A percentile compares a stretch with the other conserved stretches of the same genome.
Evolutionary conservation across 345 rosid species (phyloP).

Genomic region (Aethionema arabicum): DNA sequence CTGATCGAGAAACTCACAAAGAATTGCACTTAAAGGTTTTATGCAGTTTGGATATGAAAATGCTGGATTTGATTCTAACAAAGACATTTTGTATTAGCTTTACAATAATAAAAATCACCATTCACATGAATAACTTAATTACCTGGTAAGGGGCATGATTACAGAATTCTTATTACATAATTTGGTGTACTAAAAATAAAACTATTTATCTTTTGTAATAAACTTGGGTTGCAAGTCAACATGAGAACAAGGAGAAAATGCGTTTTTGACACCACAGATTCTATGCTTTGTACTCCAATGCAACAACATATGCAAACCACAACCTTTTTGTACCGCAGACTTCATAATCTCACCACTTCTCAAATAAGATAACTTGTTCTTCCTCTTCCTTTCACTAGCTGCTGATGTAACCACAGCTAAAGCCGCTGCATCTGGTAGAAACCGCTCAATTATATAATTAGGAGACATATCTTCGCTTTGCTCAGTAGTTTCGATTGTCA

Average conservation of each 20-base stretch:
- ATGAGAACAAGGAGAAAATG: conserved; percentile 39
- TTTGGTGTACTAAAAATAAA: neutral
- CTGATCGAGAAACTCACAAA: too few relatives aligned
- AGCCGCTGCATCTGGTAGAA: conserved; percentile 75
- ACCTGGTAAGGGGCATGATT: too few relatives aligned
- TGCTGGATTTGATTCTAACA: too few relatives aligned
- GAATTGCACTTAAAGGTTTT: too few relatives aligned
- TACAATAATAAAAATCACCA: too few relatives aligned
- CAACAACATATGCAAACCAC: conserved; percentile 65
- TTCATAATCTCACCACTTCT: conserved; percentile 28
- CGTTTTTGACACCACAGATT: conserved; percentile 61
- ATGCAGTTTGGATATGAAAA: too few relatives aligned
- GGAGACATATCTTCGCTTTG: conserved; percentile 43
- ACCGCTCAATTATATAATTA: conserved; percentile 69
- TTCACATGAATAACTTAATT: too few relatives aligned
- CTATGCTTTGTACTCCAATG: conserved; percentile 75
- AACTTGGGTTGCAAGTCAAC: conserved; percentile 24
- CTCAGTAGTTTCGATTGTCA: conserved; percentile 41
- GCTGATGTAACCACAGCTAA: conserved; percentile 67
- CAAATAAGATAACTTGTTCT: conserved; percentile 32
- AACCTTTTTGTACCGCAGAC: conserved; percentile 40
- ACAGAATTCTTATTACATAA: too few relatives aligned
- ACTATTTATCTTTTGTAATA: conserved; percentile 37
- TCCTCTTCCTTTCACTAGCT: conserved; percentile 39
- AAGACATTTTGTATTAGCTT: too few relatives aligned